Evolutionary conservation across 352 stramenopile genomes (phyloP).

Genomic region (Phytophthora meadii): DNA sequence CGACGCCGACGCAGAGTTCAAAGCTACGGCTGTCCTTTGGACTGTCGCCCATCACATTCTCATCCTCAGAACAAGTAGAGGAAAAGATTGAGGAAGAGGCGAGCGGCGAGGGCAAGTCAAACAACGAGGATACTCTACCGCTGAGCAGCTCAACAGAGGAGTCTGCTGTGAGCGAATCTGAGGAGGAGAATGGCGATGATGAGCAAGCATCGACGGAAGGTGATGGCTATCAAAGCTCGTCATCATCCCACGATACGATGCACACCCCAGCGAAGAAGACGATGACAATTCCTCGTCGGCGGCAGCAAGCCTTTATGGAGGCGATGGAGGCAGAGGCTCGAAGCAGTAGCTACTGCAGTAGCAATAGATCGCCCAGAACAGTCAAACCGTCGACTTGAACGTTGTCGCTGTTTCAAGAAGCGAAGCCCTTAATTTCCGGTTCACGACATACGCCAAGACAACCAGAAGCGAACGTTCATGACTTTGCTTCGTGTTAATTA

Average conservation of each 20-base stretch:
- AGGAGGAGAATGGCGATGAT: slow-evolving; percentile 29
- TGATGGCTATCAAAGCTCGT: slow-evolving; percentile 8
- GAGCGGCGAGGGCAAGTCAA: slow-evolving; percentile 5
- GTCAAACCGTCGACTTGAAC: not conserved
- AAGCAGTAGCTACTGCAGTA: not conserved
- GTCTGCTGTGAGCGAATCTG: slow-evolving; percentile 10
- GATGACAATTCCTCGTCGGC: slow-evolving; percentile 31
- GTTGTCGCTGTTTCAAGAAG: slow-evolving; percentile 52
- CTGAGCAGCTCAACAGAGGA: slow-evolving; percentile 16
- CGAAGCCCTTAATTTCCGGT: slow-evolving; percentile 38
- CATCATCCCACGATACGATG: slow-evolving; percentile 25
- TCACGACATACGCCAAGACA: slow-evolving; percentile 27
- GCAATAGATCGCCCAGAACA: not conserved
- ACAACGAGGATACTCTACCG: slow-evolving; percentile 19
- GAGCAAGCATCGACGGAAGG: slow-evolving; percentile 15
- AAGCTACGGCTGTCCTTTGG: slow-evolving; percentile 44
- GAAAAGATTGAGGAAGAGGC: slow-evolving; percentile 24
- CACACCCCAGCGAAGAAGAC: slow-evolving; percentile 6
- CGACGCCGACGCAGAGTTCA: slow-evolving; percentile 16
- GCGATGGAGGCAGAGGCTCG: slow-evolving; percentile 58
- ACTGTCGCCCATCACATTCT: slow-evolving; percentile 55
- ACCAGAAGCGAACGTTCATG: slow-evolving; percentile 9
- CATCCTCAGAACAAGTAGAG: slow-evolving; percentile 19
- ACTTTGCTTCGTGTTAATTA: slow-evolving; percentile 22
- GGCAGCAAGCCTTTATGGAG: slow-evolving; percentile 60